phyloP scores from a whole-genome alignment of 345 rosid species.

The Linum tenue region DNA sequence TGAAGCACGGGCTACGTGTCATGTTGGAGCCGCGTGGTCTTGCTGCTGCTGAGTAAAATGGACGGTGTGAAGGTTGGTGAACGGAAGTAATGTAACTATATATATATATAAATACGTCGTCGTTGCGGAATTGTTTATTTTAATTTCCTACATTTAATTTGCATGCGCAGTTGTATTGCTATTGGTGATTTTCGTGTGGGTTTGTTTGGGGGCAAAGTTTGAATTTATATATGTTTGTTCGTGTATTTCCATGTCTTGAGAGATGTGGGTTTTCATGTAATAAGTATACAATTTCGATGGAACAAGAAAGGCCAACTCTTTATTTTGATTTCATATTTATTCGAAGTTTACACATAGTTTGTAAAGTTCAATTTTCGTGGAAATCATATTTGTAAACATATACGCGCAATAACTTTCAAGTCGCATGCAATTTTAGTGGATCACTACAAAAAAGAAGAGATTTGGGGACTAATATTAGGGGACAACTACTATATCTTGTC shows the following conservation, averaged over 20 bases:
- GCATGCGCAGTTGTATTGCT: not conserved
- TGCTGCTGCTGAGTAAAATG: not conserved
- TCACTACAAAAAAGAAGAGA: too few species aligned
- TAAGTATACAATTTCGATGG: not conserved
- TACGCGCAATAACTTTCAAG: too few species aligned
- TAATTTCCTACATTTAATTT: too few species aligned
- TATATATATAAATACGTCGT: not conserved
- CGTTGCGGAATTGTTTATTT: not conserved
- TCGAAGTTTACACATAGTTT: too few species aligned
- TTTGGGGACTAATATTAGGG: too few species aligned
- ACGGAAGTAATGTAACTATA: not conserved
- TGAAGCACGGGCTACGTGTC: conserved; percentile 2
- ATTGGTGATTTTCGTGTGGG: not conserved
- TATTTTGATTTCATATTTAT: too few species aligned
- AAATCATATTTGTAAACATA: too few species aligned
- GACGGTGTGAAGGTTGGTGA: not conserved
- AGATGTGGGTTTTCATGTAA: not conserved
- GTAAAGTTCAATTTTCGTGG: too few species aligned
- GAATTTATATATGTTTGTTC: not conserved
- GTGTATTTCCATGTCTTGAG: not conserved
- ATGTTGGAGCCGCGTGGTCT: conserved; percentile 2
- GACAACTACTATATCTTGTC: too few species aligned
- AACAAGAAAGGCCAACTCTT: not conserved
- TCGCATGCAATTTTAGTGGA: too few species aligned
- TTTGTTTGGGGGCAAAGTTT: not conserved